Base-by-base conservation (phyloP, 116 monocot genomes). In the Trichopus zeylanicus region DNA sequence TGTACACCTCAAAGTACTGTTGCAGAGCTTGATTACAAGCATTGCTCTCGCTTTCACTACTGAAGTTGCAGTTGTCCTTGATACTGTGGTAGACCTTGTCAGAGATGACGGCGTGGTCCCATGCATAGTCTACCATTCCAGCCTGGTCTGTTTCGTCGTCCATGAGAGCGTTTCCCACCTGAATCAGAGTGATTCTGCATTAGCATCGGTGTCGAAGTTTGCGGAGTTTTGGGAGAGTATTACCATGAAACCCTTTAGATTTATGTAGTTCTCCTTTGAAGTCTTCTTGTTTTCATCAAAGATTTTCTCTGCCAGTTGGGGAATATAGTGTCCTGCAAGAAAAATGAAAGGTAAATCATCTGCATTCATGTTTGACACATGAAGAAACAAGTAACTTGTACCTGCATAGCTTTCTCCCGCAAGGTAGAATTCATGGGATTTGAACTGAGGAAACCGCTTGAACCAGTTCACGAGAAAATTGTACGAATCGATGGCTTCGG, bases 201-300 rank as follows among this genome's bases (percentile, higher is more conserved):
- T 5, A 25, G 16, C 3, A 46, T 46, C 3, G 16, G 18, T 11
- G 46, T n/a, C 23, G 52, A 56, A 7, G 20, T 13, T 23, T 7
- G 19, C 20, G 1, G 10, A 34, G 21, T 22, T 33, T 56, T 6
- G 25, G n/a, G n/a, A 46, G 5, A 10, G 42, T 42, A 0, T 39
- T 80, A 75, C 81, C 71, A 89, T 86, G 58, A 95, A 76, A 19
- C 94, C 94, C 73, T 95, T 95, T 63, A 95, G 71, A 52, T 95
- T 89, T n/a, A 95, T 86, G 32, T 55, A 69, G 34, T 83, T 46
- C 15, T 81, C 72, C 46, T 71, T 72, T 3, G 67, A 6, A 13
- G 54, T 26, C 8, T 55, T 56, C 35, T 81, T 81, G 70, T 95
- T 95, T 11, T 34, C 62, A 57, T 89, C 86, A 28, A 77, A 78